phyloP scores from a whole-genome alignment of 148 eudicot species.

The Nyssa sinensis region DNA sequence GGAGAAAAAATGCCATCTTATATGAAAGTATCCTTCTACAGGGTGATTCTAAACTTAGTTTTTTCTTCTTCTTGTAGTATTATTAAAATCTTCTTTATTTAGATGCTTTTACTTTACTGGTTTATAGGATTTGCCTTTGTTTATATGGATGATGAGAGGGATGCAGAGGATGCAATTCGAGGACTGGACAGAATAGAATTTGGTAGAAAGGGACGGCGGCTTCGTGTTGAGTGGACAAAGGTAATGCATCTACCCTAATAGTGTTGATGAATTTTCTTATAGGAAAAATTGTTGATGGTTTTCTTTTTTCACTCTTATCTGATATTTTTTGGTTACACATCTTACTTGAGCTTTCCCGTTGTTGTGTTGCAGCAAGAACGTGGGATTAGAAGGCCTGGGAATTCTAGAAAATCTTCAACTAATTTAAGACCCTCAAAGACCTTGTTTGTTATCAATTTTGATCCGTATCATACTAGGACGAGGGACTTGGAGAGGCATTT shows the following conservation, averaged over 20 bases:
- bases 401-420: conserved; percentile 56
- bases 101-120: neutral
- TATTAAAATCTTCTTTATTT: conserved; percentile 6
- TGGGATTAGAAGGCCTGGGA: conserved; percentile 61
- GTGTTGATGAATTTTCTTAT: neutral
- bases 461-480: conserved; percentile 60
- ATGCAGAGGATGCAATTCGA: conserved; percentile 90
- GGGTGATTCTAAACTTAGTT: conserved; percentile 7
- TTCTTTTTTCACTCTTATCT: neutral
- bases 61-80: neutral
- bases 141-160: conserved; percentile 89
- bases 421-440: conserved; percentile 74
- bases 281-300: too few species aligned
- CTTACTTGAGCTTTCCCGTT: neutral
- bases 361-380: conserved; percentile 70
- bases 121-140: conserved; percentile 77
- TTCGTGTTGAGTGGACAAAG: conserved; percentile 97
- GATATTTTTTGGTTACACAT: neutral
- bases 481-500: conserved; percentile 85
- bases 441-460: conserved; percentile 72
- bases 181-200: conserved; percentile 73
- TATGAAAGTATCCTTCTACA: conserved; percentile 16
- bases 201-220: conserved; percentile 88
- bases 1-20: conserved; percentile 8
- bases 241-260: conserved; percentile 23